phyloP scores from a whole-genome alignment of 768 basidiomycete species.

The Podaxis sp. region DNA sequence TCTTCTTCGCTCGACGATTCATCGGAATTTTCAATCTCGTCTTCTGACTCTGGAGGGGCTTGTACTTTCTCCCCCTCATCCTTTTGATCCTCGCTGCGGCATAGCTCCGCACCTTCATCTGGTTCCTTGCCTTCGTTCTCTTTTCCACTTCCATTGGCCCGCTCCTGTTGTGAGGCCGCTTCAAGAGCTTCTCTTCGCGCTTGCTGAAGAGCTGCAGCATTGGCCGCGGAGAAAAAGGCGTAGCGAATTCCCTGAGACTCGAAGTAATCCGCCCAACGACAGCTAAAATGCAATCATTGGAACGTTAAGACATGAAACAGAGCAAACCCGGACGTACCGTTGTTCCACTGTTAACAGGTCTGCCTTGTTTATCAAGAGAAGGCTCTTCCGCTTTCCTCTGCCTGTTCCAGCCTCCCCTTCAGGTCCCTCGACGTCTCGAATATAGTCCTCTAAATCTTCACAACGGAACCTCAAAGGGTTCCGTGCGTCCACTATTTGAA shows the following conservation, averaged over 20 bases:
- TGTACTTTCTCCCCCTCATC: slow-evolving; percentile 24
- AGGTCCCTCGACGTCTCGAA: slow-evolving; percentile 77
- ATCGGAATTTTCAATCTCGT: slow-evolving; percentile 24
- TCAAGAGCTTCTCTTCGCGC: slow-evolving; percentile 53
- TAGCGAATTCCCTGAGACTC: slow-evolving; percentile 72
- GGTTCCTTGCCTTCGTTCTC: slow-evolving; percentile 20
- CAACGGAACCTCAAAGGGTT: slow-evolving; percentile 93
- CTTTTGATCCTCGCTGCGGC: background rate
- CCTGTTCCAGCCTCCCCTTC: slow-evolving; percentile 82
- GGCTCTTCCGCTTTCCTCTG: slow-evolving; percentile 65
- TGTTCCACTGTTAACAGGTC: slow-evolving; percentile 88
- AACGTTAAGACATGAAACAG: background rate
- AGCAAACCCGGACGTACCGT: slow-evolving; percentile 47
- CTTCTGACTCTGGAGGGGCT: slow-evolving; percentile 21
- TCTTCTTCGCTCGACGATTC: slow-evolving; percentile 40
- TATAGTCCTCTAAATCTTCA: slow-evolving; percentile 86
- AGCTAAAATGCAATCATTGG: slow-evolving; percentile 40
- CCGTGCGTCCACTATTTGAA: slow-evolving; percentile 95
- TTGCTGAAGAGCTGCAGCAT: slow-evolving; percentile 82
- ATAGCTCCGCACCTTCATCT: slow-evolving; percentile 13
- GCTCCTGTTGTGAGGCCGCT: slow-evolving; percentile 23
- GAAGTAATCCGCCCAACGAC: slow-evolving; percentile 90
- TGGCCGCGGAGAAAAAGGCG: slow-evolving; percentile 92
- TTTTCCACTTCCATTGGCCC: slow-evolving; percentile 13
- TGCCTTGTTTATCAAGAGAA: slow-evolving; percentile 94